Base-by-base conservation (phyloP, 306 rosid genomes). In the Gastrolobium villosum region DNA sequence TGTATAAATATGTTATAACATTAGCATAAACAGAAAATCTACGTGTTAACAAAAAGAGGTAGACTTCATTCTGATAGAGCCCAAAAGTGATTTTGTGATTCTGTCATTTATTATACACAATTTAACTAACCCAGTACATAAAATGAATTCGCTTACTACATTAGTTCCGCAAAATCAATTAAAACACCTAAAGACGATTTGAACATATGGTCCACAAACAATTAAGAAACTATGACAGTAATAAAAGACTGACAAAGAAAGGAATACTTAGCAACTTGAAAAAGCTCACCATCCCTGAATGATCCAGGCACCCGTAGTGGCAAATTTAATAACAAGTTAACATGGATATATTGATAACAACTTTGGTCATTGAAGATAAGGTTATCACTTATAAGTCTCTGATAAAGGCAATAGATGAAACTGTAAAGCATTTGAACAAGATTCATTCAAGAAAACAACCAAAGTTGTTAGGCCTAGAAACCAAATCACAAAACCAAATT, bases 401-500 rank as follows among this genome's bases (percentile, higher is more conserved):
- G 35, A 62, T 6, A 39, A 60, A 36, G 67, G 62, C 37, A 43
- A 63, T 6, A 28, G 4, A 67, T 15, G 9, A 74, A 64, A 76
- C 4, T 4, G 31, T 49, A 32, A 74, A 72, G 30, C 48, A 65
- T 77, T 52, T 6, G 68, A 54, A 64, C 48, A 71, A 46, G 44
- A 78, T 30, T 48, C 72, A 65, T 56, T 64, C 8, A 44, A 52
- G 50, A 39, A 45, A 56, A n/a, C 32, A 37, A 36, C 67, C 10
- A 36, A 54, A 50, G n/a, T 36, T 0, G 5, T 46, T 7, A 39
- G 45, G 31, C 72, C 61, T 40, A 11, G 43, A 30, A 6, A 36
- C 13, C 65, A 7, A 65, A 72, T 55, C 57, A 68, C 15, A 78
- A 45, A 73, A 77, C 28, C 65, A 52, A 31, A 50, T 52, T 30